A percentile compares a stretch with the other conserved stretches of the same genome.
Conservation (phyloP, 495 filamentous ascomycete genomes). For the Trichoderma reesei region DNA sequence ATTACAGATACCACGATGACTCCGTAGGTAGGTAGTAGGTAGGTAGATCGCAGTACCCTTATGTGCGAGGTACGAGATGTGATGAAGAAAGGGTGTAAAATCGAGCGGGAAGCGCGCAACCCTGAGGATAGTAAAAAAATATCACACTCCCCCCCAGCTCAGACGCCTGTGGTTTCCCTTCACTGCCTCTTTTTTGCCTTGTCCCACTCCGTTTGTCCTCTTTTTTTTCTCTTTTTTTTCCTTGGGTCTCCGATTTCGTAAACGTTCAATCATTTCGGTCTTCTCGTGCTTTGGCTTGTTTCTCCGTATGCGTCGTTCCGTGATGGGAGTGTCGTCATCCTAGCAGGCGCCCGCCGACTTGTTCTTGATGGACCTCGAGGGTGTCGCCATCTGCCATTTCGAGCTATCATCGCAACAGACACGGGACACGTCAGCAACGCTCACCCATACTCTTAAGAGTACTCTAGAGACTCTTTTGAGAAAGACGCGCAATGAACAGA, state of each 20-base stretch:
- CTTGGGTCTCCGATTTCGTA: too few relatives aligned
- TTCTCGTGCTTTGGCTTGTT: too few relatives aligned
- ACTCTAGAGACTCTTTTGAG: too few relatives aligned
- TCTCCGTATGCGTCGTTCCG: too few relatives aligned
- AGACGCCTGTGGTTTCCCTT: not conserved
- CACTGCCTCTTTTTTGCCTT: not conserved
- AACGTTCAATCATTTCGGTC: too few relatives aligned
- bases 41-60: not conserved
- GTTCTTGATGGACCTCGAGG: slow-evolving; percentile 96
- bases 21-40: not conserved
- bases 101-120: too few relatives aligned
- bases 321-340: slow-evolving; percentile 24
- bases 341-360: slow-evolving; percentile 59
- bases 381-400: slow-evolving; percentile 97
- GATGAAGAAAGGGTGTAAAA: too few relatives aligned
- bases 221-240: not conserved
- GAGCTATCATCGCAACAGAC: slow-evolving; percentile 44
- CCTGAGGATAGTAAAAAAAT: too few relatives aligned
- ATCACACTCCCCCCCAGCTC: slow-evolving; percentile 2
- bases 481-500: not conserved
- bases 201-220: not conserved
- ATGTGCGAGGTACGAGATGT: too few relatives aligned
- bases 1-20: slow-evolving; percentile 4
- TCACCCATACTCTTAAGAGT: not conserved
- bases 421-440: not conserved